phyloP scores from a whole-genome alignment of 108 stramenopile species.

The Discostella pseudostelligera region DNA sequence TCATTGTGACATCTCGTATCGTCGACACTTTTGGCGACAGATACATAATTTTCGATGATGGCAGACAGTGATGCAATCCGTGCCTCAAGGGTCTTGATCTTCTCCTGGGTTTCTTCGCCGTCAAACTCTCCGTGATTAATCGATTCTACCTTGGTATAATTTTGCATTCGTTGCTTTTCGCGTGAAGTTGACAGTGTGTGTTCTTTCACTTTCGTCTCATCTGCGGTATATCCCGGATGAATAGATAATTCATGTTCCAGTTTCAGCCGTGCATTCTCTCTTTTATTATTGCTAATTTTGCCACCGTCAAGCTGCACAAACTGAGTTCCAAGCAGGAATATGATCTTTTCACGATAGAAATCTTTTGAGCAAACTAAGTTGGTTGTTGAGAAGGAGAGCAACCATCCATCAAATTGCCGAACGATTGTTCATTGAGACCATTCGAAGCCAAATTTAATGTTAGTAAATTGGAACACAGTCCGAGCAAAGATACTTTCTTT shows the following conservation, averaged over 20 bases:
- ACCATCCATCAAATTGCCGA: slow-evolving; percentile 3
- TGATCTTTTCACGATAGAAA: slow-evolving; percentile 38
- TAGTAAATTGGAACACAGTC: slow-evolving; percentile 10
- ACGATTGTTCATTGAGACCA: slow-evolving; percentile 27
- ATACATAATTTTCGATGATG: slow-evolving; percentile 14
- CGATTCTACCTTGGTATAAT: neutral
- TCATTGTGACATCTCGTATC: neutral
- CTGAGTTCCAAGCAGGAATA: slow-evolving; percentile 29
- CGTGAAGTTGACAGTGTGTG: neutral
- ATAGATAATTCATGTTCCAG: slow-evolving; percentile 9
- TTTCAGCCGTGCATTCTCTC: slow-evolving; percentile 18
- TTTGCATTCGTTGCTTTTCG: neutral
- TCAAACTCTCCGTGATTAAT: neutral
- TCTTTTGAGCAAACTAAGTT: slow-evolving; percentile 32
- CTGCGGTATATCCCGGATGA: neutral
- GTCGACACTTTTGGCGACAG: neutral
- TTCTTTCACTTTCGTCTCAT: neutral
- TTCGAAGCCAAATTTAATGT: slow-evolving; percentile 35
- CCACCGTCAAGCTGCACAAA: slow-evolving; percentile 13
- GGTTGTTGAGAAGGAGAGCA: neutral
- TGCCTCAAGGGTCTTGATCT: slow-evolving; percentile 19
- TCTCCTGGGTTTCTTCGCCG: neutral
- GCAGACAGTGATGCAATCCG: slow-evolving; percentile 19
- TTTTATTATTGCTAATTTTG: slow-evolving; percentile 11
- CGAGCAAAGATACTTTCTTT: slow-evolving; percentile 17